phyloP scores from a whole-genome alignment of 495 filamentous ascomycete species.

The Poronia punctata region DNA sequence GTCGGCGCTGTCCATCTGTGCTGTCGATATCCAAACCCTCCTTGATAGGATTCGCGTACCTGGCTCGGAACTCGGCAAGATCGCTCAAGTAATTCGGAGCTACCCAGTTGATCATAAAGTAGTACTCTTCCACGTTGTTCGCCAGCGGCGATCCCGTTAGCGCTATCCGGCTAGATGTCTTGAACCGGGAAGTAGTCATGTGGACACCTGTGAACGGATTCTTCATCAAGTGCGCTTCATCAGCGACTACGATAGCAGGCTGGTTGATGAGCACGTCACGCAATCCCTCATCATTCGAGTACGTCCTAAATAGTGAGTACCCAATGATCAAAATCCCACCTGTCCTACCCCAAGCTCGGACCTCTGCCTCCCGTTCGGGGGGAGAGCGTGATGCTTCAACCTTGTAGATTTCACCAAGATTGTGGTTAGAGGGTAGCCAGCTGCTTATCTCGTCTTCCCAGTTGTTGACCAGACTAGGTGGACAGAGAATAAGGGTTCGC shows the following conservation, averaged over 20 bases:
- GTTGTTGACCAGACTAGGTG: constrained; percentile 67
- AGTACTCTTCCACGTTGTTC: constrained; percentile 79
- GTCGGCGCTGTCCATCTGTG: constrained; percentile 41
- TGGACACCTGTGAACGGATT: constrained; percentile 49
- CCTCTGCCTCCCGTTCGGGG: constrained; percentile 31
- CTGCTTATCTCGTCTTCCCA: constrained; percentile 70
- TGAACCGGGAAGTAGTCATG: constrained; percentile 47
- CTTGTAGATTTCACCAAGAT: constrained; percentile 47
- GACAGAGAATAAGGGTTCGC: constrained; percentile 68
- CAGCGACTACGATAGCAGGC: constrained; percentile 73
- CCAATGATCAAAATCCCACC: constrained; percentile 73
- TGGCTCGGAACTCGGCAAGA: constrained; percentile 53
- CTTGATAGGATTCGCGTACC: constrained; percentile 67
- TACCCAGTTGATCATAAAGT: constrained; percentile 82
- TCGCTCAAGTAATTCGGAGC: constrained; percentile 69
- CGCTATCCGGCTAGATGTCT: constrained; percentile 68
- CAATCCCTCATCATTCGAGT: constrained; percentile 24
- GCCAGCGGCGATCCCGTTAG: constrained; percentile 81
- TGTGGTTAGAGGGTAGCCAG: constrained; percentile 52
- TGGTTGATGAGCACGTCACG: constrained; percentile 43
- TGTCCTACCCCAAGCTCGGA: constrained; percentile 52
- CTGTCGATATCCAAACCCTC: constrained; percentile 64
- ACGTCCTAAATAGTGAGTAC: constrained; percentile 54
- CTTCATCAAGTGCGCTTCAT: constrained; percentile 82
- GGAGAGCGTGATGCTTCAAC: constrained; percentile 27